phyloP scores from a whole-genome alignment of 164 flowering plant species.

The Macadamia integrifolia region DNA sequence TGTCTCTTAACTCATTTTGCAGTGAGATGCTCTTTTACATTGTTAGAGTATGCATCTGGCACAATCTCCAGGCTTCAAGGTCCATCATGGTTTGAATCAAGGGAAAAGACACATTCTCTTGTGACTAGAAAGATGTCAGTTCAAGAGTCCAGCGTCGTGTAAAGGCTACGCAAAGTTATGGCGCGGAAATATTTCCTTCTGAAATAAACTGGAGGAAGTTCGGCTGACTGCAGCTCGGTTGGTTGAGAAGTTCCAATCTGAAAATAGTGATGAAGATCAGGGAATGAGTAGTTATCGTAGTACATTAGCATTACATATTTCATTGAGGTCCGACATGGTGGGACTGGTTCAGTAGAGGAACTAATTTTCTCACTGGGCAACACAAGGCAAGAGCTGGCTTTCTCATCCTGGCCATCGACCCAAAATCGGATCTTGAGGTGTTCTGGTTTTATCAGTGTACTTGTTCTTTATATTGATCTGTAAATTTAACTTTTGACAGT shows the following conservation, averaged over 20 bases:
- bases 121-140: constrained; percentile 18
- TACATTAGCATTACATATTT: constrained; percentile 16
- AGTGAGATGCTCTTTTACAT: constrained; percentile 13
- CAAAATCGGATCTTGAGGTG: constrained; percentile 4
- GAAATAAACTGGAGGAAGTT: constrained; percentile 14
- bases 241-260: constrained; percentile 18
- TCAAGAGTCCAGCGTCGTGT: background rate
- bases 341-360: constrained; percentile 11
- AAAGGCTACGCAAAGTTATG: constrained; percentile 9
- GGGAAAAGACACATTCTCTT: constrained; percentile 12
- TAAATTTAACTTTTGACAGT: constrained; percentile 17
- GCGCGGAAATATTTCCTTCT: constrained; percentile 11
- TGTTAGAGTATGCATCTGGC: constrained; percentile 20
- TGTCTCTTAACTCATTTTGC: constrained; percentile 14
- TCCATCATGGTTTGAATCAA: constrained; percentile 7
- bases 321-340: constrained; percentile 6
- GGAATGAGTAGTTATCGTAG: background rate
- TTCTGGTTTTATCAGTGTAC: constrained; percentile 11
- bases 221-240: constrained; percentile 15
- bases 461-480: constrained; percentile 18
- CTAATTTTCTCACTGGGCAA: constrained; percentile 7
- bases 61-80: constrained; percentile 6
- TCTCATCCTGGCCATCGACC: constrained; percentile 1
- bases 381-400: background rate
- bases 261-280: constrained; percentile 7